Base-by-base conservation (phyloP, 2,329 filamentous ascomycete genomes). In the Coniochaeta sp. region DNA sequence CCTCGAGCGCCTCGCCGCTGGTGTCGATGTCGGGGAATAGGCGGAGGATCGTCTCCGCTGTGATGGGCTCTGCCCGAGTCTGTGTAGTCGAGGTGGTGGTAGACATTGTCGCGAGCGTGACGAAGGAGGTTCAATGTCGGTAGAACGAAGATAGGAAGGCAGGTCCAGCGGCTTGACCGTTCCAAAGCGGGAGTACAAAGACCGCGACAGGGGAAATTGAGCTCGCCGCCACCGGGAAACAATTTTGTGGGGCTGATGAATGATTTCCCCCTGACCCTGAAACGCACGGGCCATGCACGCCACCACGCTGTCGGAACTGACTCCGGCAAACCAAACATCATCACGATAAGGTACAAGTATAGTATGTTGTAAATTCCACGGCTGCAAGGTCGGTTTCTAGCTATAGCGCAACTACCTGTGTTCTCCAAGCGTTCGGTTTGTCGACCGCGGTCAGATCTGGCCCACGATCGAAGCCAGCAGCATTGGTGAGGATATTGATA, bases 1-100 rank as follows among this genome's bases (percentile, higher is more conserved):
- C 95, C 60, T 89, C 89, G 52, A 98, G 83, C 61, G 91, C 91
- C 58, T 85, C 82, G 64, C 88, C 87, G 70, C 81, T 84, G 62
- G 86, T 86, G 75, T 89, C 81, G 74, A 87, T 85, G 73, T 97
- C 92, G 58, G 92, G 91, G 75, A 98, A 98, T 56, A 98, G 84
- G 63, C 86, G 87, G 61, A 93, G 81, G 69, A 99, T 91, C 70
- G 89, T 91, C 68, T 95, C 86, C 19, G 92, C 91, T 58, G 91
- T 96, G 71, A 96, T 91, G 60, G 84, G 80, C 70, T 86, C 80
- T 44, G 80, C 68, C 60, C 74, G 72, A 24, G 79, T 79, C 32
- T 76, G 72, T n/a, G 75, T 80, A 28, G 80, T 81, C 36, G 81
- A 80, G 14, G 75, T 70, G 26, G 72, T 69, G 42, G 71, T 70